phyloP scores from a whole-genome alignment of 164 flowering plant genomes.

The Nymphaea colorata region DNA sequence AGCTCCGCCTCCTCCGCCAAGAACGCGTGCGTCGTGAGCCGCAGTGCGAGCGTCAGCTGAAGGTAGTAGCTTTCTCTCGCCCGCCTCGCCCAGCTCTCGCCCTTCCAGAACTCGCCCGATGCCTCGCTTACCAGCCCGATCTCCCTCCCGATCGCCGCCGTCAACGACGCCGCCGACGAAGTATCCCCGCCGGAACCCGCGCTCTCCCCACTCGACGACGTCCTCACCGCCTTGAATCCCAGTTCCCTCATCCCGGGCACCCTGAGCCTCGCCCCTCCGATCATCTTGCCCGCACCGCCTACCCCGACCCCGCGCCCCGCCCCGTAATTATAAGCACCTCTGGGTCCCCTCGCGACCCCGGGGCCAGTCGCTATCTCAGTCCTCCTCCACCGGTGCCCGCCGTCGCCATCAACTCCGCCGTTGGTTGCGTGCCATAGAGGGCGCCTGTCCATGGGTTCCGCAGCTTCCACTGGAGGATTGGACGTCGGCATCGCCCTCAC shows the following conservation, averaged over 20 bases:
- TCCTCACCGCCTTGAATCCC: not conserved
- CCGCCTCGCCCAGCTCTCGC: conserved; percentile 29
- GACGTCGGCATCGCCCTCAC: conserved; percentile 7
- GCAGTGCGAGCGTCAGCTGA: conserved; percentile 57
- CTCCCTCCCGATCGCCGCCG: not conserved
- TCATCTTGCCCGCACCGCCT: not conserved
- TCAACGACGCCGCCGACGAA: not conserved
- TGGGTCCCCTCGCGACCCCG: not conserved
- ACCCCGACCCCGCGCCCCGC: not conserved
- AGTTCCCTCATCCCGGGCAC: not conserved
- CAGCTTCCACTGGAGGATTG: not conserved
- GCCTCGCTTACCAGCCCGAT: not conserved
- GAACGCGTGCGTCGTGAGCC: conserved; percentile 43
- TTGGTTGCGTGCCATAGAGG: not conserved
- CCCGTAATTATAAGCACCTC: not conserved
- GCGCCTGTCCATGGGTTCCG: not conserved
- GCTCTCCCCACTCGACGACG: conserved; percentile 14
- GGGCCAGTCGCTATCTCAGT: not conserved
- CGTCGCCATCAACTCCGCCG: not conserved
- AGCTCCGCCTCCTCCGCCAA: conserved; percentile 30
- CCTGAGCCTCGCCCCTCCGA: not conserved
- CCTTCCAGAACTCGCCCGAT: conserved; percentile 13
- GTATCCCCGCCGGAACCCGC: conserved; percentile 23
- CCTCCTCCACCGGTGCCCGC: not conserved
- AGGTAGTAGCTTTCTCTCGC: conserved; percentile 52